Evolutionary conservation across 768 basidiomycete genomes (phyloP), one percentile per base, ranked within the genome.

Genomic region (Clitopilus passeckerianus): DNA sequence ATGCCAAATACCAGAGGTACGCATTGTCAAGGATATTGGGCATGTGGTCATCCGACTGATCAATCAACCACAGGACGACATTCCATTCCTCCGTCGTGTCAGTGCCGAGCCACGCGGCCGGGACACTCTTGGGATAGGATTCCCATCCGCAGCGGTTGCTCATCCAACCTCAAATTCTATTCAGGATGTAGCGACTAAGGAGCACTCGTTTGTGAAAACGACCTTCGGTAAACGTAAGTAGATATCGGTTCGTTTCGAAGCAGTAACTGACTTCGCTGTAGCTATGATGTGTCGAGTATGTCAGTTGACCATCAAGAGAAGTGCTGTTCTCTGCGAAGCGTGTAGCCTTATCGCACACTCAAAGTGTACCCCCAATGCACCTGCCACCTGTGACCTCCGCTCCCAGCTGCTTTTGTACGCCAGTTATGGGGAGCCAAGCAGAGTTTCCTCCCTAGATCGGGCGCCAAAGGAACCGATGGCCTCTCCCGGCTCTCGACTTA

Each of bases 11-110:
- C 46, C 24, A 54, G 53, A 24, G n/a, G 37, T 14, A 14, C 12
- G 37, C 37, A 5, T 41, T 30, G 4, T 7, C 27, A 3, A 43
- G 43, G 7, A 55, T 12, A 34, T 34, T 58, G 23, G 53, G 57
- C 14, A 24, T 52, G 35, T 15, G 10, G 18, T 34, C 20, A 57
- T 57, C 7, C 18, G 30, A 23, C n/a, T 12, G 34, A 33, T 54
- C 16, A 61, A 90, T 86, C 89, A 91, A 22, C 91, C 90, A 52
- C 91, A 97, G 68, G 96, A 98, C 68, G 94, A 91, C 68, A 91
- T 98, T 34, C 96, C 96, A 9, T 97, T 97, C 80, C 78, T 97
- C 12, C 88, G 94, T 33, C 89, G 95, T 3, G 89, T 96, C 68
- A 94, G 93, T 69, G 80, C 86, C 60, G 95, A 97, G 67, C 87